Evolutionary conservation across 2,329 filamentous ascomycete species (phyloP).

Genomic region (Penicillium polonicum): DNA sequence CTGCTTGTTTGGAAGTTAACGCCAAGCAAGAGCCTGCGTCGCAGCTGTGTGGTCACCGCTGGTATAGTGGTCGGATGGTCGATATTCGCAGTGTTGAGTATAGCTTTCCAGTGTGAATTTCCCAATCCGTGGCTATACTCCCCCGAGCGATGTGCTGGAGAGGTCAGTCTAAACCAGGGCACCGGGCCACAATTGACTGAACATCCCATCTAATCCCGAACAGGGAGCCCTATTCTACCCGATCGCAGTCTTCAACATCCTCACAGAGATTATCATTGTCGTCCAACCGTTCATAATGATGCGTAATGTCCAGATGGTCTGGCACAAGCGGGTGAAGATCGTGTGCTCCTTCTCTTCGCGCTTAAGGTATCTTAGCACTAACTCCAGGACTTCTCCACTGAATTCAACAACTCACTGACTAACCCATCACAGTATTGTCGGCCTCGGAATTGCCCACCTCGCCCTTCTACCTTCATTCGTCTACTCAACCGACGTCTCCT

Average conservation of each 20-base stretch:
- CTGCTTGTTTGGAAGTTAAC: constrained; percentile 22
- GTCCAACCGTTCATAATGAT: constrained; percentile 26
- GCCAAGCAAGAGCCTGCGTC: constrained; percentile 14
- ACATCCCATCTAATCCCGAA: not conserved
- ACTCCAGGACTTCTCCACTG: not conserved
- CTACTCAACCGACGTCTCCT: constrained; percentile 19
- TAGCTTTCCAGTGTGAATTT: constrained; percentile 26
- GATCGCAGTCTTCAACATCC: constrained; percentile 17
- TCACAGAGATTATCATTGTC: constrained; percentile 20
- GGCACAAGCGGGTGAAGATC: constrained; percentile 21
- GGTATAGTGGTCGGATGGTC: constrained; percentile 16
- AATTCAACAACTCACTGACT: not conserved
- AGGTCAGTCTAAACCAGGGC: constrained; percentile 3
- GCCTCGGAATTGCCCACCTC: constrained; percentile 16
- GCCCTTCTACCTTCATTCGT: constrained; percentile 18
- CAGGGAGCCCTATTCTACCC: constrained; percentile 23
- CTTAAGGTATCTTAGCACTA: constrained; percentile 9
- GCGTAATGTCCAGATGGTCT: constrained; percentile 24
- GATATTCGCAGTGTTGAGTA: constrained; percentile 21
- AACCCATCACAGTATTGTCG: constrained; percentile 13
- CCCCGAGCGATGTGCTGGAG: constrained; percentile 18
- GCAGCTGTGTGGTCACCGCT: constrained; percentile 13
- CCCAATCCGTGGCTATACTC: constrained; percentile 22
- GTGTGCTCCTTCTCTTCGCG: constrained; percentile 21
- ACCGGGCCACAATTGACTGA: not conserved